Conservation (phyloP, 306 rosid species). For the Prunus mira region DNA sequence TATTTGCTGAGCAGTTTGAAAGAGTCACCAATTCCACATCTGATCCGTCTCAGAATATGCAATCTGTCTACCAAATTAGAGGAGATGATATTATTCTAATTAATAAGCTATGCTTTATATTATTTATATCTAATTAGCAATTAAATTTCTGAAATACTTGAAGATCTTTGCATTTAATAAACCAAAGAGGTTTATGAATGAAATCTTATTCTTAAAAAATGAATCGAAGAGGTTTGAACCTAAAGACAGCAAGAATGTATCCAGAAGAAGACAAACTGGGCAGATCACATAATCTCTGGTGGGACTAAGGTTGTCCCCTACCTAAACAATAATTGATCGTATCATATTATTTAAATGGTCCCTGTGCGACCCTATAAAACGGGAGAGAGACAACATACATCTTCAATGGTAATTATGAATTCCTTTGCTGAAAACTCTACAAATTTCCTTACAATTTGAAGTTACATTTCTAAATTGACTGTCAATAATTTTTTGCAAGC, state of each 20-base stretch:
- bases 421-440: too few species aligned
- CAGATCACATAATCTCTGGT: constrained; percentile 49
- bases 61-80: not conserved
- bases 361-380: too few species aligned
- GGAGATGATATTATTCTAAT: not conserved
- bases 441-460: too few species aligned
- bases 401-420: too few species aligned
- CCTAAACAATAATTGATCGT: constrained; percentile 4
- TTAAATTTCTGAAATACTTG: not conserved
- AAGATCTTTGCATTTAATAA: not conserved
- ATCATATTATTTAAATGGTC: not conserved
- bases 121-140: not conserved
- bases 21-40: not conserved
- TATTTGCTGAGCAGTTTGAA: not conserved
- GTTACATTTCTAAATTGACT: too few species aligned
- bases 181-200: not conserved
- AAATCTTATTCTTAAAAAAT: too few species aligned
- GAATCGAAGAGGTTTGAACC: constrained; percentile 3
- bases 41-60: not conserved
- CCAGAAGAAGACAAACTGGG: constrained; percentile 7
- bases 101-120: not conserved
- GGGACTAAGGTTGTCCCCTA: constrained; percentile 33
- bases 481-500: too few species aligned
- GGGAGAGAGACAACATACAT: too few species aligned
- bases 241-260: constrained; percentile 1